phyloP scores from a whole-genome alignment of 441 rosid genomes.

The Erysimum pusillum region DNA sequence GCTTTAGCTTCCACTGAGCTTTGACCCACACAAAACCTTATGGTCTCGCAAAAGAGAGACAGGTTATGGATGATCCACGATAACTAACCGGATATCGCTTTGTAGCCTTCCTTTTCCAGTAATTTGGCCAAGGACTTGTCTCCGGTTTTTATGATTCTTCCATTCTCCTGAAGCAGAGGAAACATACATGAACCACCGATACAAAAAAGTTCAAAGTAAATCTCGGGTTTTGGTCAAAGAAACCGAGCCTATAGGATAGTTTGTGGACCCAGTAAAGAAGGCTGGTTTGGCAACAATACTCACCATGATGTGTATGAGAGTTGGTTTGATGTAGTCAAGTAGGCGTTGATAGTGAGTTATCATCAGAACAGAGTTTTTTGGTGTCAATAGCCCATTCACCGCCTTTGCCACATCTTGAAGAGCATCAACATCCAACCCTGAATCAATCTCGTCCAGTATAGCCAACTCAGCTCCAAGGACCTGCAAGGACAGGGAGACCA shows the following conservation, averaged over 20 bases:
- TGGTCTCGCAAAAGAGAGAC: constrained; percentile 34
- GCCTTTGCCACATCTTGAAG: constrained; percentile 92
- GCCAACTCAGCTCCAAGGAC: constrained; percentile 96
- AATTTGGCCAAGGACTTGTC: constrained; percentile 74
- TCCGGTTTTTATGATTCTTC: constrained; percentile 85
- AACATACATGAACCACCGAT: constrained; percentile 23
- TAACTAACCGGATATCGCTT: constrained; percentile 64
- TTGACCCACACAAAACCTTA: constrained; percentile 25
- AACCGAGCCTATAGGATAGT: neutral
- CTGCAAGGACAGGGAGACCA: constrained; percentile 48
- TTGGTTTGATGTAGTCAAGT: constrained; percentile 80
- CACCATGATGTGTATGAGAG: constrained; percentile 89
- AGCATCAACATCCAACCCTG: constrained; percentile 98
- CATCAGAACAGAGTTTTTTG: constrained; percentile 86
- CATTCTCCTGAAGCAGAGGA: constrained; percentile 69
- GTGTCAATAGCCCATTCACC: constrained; percentile 84
- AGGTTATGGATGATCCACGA: constrained; percentile 26
- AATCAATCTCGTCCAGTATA: constrained; percentile 94
- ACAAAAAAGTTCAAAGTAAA: neutral
- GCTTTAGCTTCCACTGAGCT: constrained; percentile 24
- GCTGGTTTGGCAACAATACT: constrained; percentile 41
- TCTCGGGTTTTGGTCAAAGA: constrained; percentile 1
- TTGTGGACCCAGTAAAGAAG: neutral
- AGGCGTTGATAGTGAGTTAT: constrained; percentile 93
- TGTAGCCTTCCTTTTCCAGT: constrained; percentile 91